Evolutionary conservation across 352 stramenopile species (phyloP), one percentile per base, ranked within the genome.

Genomic region (Achlya hypogyna): DNA sequence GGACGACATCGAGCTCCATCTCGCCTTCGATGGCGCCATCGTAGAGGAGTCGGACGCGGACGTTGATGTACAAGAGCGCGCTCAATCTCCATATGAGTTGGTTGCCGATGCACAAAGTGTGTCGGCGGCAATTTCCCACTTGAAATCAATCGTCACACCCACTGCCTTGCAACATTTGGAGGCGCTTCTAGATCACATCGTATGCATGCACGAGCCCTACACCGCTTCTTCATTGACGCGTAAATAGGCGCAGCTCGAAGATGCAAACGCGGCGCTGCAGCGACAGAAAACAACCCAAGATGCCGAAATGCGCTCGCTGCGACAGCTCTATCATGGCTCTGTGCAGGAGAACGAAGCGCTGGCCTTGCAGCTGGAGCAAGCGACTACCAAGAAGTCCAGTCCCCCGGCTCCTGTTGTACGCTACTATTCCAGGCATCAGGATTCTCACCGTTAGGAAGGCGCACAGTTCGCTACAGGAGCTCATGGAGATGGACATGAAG

Each of bases 401-500:
- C 2, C 38, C 2, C n/a, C 38, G 38, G 38, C n/a, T n/a, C 38
- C 12, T n/a, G 6, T n/a, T n/a, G n/a, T n/a, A n/a, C n/a, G n/a
- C n/a, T n/a, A n/a, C n/a, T n/a, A n/a, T n/a, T 16, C 34, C 34
- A 16, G 34, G 6, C 34, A 42, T 42, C 34, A 14, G 6, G 14
- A 16, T 14, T 42, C 6, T 42, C 14, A 6, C 34, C 34, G 14
- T 42, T 53, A 58, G 47, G n/a, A n/a, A n/a, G n/a, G n/a, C 42
- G 40, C 38, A 58, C 12, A 45, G 28, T 34, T n/a, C 60, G 27
- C 35, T 67, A 20, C 60, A 58, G 43, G 60, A 67, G 34, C 35
- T 58, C 6, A 67, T 67, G 60, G 60, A 67, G 23, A 22, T 67
- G 42, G 60, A 67, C 22, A 38, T 67, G n/a, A 49, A 67, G 31